Percentiles rank a stretch among this genome's conserved stretches.
Evolutionary conservation across 2,329 filamentous ascomycete species (phyloP).

Genomic region (Colletotrichum shisoi): DNA sequence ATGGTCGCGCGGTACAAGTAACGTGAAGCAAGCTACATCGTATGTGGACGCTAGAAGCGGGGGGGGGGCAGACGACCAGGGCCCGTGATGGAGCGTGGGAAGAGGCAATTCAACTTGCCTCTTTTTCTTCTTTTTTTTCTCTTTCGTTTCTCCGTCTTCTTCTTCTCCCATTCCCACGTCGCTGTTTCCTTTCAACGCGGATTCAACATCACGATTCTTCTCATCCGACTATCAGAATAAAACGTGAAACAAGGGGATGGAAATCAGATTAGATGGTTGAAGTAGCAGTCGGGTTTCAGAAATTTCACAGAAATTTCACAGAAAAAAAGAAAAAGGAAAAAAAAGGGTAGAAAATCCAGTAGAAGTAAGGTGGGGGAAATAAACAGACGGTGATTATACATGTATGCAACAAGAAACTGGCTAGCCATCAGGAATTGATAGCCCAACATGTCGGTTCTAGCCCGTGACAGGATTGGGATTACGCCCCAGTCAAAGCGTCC

Average conservation of each 20-base stretch:
- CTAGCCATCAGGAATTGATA: background rate
- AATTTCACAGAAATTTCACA: background rate
- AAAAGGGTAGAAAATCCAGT: background rate
- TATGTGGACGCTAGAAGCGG: no score
- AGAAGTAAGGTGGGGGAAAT: background rate
- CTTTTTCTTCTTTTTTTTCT: background rate
- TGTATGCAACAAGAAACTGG: background rate
- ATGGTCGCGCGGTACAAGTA: no score
- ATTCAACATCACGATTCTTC: slow-evolving; percentile 35
- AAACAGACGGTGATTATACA: background rate
- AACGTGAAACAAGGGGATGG: slow-evolving; percentile 6
- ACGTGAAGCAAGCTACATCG: no score
- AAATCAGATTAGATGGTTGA: background rate
- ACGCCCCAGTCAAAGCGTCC: background rate
- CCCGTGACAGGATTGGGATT: background rate
- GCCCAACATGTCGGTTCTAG: background rate
- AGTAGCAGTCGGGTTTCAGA: no score
- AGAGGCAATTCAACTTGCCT: slow-evolving; percentile 35
- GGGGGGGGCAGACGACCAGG: background rate
- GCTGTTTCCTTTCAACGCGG: slow-evolving; percentile 34
- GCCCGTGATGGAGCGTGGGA: slow-evolving; percentile 2
- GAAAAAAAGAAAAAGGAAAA: slow-evolving; percentile 10
- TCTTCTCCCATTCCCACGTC: background rate
- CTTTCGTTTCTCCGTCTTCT: background rate
- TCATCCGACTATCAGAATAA: background rate